Evolutionary conservation across 2,329 filamentous ascomycete species (phyloP).

Genomic region (Fusarium xylarioides): DNA sequence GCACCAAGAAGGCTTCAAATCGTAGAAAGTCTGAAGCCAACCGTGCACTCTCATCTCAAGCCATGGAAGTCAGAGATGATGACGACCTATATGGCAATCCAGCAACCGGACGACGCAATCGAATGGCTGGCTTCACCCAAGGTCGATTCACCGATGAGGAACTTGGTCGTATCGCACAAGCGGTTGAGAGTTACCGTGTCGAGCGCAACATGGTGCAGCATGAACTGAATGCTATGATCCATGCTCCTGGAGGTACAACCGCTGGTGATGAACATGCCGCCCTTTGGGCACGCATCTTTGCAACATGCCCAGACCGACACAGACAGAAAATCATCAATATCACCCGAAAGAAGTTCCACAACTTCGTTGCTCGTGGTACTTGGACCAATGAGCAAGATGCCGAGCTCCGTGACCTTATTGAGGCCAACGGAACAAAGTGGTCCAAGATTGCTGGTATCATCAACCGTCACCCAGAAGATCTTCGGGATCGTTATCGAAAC

Average conservation of each 20-base stretch:
- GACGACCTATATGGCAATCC: conserved; percentile 28
- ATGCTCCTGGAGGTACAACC: conserved; percentile 48
- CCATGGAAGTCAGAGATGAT: conserved; percentile 35
- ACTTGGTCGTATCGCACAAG: conserved; percentile 51
- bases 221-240: conserved; percentile 59
- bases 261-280: conserved; percentile 50
- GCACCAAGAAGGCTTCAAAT: conserved; percentile 44
- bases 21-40: conserved; percentile 35
- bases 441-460: conserved; percentile 67
- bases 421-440: conserved; percentile 63
- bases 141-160: conserved; percentile 58
- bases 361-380: conserved; percentile 64
- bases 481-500: conserved; percentile 76
- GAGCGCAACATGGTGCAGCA: conserved; percentile 54
- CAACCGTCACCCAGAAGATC: conserved; percentile 71
- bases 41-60: conserved; percentile 29
- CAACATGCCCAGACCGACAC: conserved; percentile 59
- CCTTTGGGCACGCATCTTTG: conserved; percentile 61
- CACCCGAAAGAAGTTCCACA: conserved; percentile 71
- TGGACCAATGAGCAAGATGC: conserved; percentile 51
- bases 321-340: conserved; percentile 64
- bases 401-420: conserved; percentile 49
- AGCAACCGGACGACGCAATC: conserved; percentile 33
- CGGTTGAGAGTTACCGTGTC: conserved; percentile 56
- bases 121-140: conserved; percentile 44